phyloP scores from a whole-genome alignment of 2,329 filamentous ascomycete genomes.

The Diaporthe longicolla region DNA sequence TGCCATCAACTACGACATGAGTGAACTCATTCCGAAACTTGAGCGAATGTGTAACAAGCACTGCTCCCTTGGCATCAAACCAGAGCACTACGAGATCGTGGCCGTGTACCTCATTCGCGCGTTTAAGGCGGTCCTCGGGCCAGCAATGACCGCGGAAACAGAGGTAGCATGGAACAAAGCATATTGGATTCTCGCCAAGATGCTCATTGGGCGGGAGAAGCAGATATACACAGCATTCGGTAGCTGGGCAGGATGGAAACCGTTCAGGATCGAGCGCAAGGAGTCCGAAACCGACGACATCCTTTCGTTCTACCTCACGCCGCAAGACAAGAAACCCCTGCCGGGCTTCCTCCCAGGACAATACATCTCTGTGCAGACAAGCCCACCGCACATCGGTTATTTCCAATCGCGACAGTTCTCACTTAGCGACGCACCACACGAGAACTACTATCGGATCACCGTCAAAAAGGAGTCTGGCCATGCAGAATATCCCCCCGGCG shows the following conservation, averaged over 20 bases:
- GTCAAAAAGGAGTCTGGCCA: constrained; percentile 75
- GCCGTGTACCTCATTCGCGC: constrained; percentile 77
- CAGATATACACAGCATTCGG: constrained; percentile 73
- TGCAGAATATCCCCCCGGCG: constrained; percentile 56
- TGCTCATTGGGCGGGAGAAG: constrained; percentile 77
- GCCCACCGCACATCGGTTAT: constrained; percentile 69
- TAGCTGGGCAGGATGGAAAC: constrained; percentile 77
- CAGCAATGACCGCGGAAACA: constrained; percentile 74
- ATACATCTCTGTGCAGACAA: constrained; percentile 76
- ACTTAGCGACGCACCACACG: constrained; percentile 74
- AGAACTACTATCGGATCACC: constrained; percentile 77
- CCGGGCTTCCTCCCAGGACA: constrained; percentile 78
- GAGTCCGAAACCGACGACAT: constrained; percentile 77
- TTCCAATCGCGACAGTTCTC: constrained; percentile 81
- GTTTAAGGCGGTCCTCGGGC: constrained; percentile 76
- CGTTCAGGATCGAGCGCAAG: constrained; percentile 76
- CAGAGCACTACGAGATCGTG: constrained; percentile 80
- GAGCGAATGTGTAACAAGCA: constrained; percentile 79
- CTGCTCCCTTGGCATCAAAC: constrained; percentile 76
- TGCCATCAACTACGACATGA: constrained; percentile 74
- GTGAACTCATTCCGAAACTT: constrained; percentile 66
- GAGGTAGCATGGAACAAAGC: constrained; percentile 78
- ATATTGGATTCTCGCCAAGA: constrained; percentile 80
- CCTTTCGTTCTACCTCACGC: constrained; percentile 78
- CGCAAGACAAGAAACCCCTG: constrained; percentile 72